A percentile compares a stretch with the other conserved stretches of the same genome.
Evolutionary conservation across 1,284 basidiomycete genomes (phyloP).

Genomic region (Exsudoporus floridanus): DNA sequence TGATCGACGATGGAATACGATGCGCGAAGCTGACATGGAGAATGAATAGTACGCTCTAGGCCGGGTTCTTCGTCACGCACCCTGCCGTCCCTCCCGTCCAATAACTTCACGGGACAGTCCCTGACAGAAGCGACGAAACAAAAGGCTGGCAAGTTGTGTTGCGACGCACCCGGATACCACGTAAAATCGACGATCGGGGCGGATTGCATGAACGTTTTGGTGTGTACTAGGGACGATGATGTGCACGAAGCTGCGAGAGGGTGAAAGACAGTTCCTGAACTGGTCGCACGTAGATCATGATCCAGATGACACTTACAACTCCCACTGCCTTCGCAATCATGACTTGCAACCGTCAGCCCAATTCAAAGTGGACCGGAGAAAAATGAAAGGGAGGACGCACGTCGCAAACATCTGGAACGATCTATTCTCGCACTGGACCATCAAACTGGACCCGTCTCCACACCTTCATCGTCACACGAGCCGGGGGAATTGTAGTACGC

Average conservation of each 20-base stretch:
- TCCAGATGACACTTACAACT: slow-evolving; percentile 9
- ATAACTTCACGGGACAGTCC: slow-evolving; percentile 77
- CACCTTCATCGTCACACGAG: slow-evolving; percentile 45
- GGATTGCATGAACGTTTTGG: slow-evolving; percentile 48
- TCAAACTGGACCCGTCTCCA: slow-evolving; percentile 57
- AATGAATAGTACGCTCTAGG: too few species aligned
- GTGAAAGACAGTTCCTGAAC: neutral
- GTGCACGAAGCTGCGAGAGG: neutral
- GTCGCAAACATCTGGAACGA: slow-evolving; percentile 47
- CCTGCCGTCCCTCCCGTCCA: slow-evolving; percentile 76
- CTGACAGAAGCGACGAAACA: slow-evolving; percentile 81
- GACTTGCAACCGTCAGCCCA: neutral
- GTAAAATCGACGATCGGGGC: slow-evolving; percentile 70
- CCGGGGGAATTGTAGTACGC: neutral
- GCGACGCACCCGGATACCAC: slow-evolving; percentile 81
- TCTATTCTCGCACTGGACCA: slow-evolving; percentile 63
- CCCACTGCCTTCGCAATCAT: slow-evolving; percentile 1
- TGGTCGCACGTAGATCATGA: neutral
- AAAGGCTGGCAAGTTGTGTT: slow-evolving; percentile 57
- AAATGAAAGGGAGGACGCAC: slow-evolving; percentile 9
- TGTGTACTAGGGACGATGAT: slow-evolving; percentile 7
- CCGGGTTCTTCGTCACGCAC: slow-evolving; percentile 43
- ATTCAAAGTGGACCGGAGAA: neutral
- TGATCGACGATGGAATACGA: slow-evolving; percentile 92
- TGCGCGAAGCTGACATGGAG: slow-evolving; percentile 47